Conservation (phyloP, 78 protist species). For the Dictyostelium citrinum region DNA sequence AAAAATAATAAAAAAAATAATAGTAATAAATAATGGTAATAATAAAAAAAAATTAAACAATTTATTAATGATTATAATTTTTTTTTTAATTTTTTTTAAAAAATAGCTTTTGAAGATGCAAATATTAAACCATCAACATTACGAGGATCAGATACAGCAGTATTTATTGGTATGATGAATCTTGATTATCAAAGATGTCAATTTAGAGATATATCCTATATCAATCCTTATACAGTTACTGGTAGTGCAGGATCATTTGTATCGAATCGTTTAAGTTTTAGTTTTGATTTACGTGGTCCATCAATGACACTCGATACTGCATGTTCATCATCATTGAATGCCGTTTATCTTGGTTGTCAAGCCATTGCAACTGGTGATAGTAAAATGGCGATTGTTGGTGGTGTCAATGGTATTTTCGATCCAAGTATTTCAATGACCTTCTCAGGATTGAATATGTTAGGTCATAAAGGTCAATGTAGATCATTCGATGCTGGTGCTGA, state of each 20-base stretch:
- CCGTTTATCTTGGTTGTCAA: constrained; percentile 78
- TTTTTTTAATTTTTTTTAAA: background rate
- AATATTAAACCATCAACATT: constrained; percentile 48
- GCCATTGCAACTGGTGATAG: constrained; percentile 80
- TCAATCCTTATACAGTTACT: constrained; percentile 32
- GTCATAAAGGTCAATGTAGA: constrained; percentile 81
- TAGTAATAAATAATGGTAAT: no score
- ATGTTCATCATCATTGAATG: constrained; percentile 90
- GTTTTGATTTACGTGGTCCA: constrained; percentile 89
- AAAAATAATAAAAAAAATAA: no score
- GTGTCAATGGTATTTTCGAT: constrained; percentile 79
- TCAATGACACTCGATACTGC: constrained; percentile 92
- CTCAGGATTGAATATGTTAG: constrained; percentile 61
- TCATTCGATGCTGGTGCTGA: constrained; percentile 88
- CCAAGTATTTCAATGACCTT: constrained; percentile 38
- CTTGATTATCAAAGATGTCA: constrained; percentile 18
- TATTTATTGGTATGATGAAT: constrained; percentile 66
- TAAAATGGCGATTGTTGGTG: constrained; percentile 86
- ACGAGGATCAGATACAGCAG: constrained; percentile 66
- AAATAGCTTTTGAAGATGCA: constrained; percentile 70
- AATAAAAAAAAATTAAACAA: no score
- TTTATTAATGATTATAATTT: background rate
- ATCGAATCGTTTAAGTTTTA: constrained; percentile 85
- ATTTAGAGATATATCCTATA: background rate
- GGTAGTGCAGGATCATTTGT: constrained; percentile 67